Percentiles rank a stretch among this genome's conserved stretches.
These are phyloP conservation scores for Colletotrichum godetiae DNA, from an alignment of 2,329 filamentous ascomycete genomes.

Conservation along the genomic window DNA sequence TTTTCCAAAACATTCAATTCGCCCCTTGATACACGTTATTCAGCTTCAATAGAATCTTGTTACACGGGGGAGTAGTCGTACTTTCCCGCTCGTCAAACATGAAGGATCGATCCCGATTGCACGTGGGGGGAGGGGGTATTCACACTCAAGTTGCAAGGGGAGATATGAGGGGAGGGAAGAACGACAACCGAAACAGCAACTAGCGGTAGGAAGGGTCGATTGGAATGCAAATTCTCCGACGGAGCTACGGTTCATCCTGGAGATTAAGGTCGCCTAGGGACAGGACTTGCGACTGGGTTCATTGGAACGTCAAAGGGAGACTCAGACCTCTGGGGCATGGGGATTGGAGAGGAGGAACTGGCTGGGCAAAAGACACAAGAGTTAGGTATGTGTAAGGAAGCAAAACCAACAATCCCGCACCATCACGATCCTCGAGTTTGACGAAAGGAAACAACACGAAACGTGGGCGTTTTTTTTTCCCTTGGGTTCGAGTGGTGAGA, in stretches of 20 bases:
- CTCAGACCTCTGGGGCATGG: conserved; percentile 13
- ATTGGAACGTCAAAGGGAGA: conserved; percentile 32
- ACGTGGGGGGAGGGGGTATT: neutral
- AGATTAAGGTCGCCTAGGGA: conserved; percentile 24
- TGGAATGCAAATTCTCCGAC: conserved; percentile 21
- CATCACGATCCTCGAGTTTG: neutral
- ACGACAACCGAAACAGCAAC: neutral
- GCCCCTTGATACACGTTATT: neutral
- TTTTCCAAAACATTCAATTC: neutral
- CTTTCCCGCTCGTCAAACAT: neutral
- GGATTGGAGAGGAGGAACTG: neutral
- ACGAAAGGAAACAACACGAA: neutral
- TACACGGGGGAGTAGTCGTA: neutral
- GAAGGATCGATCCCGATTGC: neutral
- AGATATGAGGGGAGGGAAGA: neutral
- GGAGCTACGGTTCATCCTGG: conserved; percentile 25
- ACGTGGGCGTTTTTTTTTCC: neutral
- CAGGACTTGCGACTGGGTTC: neutral
- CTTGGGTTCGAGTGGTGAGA: neutral
- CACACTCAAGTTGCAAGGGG: neutral
- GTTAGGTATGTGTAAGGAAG: neutral
- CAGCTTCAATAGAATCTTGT: neutral
- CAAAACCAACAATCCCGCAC: neutral
- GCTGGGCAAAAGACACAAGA: neutral
- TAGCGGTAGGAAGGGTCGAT: neutral